Evolutionary conservation across 257 asterid genomes (phyloP).

Genomic region (Gentiana straminea): DNA sequence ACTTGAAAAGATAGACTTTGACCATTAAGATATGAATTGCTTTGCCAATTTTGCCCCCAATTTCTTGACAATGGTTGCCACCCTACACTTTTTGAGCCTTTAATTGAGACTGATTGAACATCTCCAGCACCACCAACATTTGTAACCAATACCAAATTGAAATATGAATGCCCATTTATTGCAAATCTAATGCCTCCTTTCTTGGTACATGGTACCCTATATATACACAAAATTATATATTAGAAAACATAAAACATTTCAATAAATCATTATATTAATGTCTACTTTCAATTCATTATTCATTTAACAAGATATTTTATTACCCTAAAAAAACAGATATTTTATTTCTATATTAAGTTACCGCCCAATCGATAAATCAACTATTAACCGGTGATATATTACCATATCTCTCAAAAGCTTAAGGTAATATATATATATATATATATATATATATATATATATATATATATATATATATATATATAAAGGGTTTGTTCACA

Average conservation of each 20-base stretch:
- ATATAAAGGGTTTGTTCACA: no score
- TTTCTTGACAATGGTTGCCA: constrained; percentile 90
- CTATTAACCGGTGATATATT: no score
- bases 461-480: no score
- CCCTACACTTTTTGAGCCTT: constrained; percentile 55
- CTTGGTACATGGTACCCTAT: constrained; percentile 66
- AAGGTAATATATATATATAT: no score
- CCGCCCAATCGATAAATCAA: no score
- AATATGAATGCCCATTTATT: constrained; percentile 79
- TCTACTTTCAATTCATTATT: no score
- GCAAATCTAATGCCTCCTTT: constrained; percentile 85
- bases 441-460: no score
- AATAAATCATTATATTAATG: not conserved
- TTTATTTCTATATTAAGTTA: no score
- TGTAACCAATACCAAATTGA: constrained; percentile 71
- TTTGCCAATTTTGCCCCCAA: constrained; percentile 99
- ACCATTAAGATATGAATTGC: constrained; percentile 59
- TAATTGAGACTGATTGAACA: constrained; percentile 55
- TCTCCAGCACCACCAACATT: constrained; percentile 95
- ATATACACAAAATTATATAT: not conserved
- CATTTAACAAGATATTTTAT: no score
- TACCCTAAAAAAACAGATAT: no score
- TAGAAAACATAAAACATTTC: not conserved
- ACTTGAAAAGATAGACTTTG: constrained; percentile 72
- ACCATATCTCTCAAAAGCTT: no score